These are phyloP conservation scores for Saccharomyces hybrid DNA, from an alignment of 1,139 yeast genomes.

Conservation along the genomic window DNA sequence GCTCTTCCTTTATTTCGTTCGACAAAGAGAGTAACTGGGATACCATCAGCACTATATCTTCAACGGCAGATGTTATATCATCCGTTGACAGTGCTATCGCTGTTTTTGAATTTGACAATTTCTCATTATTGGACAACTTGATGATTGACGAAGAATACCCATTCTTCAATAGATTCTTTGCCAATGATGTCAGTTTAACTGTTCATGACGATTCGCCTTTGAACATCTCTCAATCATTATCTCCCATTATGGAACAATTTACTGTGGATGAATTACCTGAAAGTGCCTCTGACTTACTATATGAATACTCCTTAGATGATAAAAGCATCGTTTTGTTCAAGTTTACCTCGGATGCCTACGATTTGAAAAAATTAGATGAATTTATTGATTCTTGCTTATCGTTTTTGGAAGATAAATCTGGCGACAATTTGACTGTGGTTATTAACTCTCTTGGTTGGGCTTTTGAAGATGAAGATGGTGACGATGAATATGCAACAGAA, in stretches of 20 bases:
- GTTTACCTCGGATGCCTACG: constrained; percentile 17
- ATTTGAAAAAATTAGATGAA: constrained; percentile 19
- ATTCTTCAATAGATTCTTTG: constrained; percentile 17
- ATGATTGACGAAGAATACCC: constrained; percentile 10
- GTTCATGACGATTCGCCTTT: constrained; percentile 10
- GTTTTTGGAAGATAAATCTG: constrained; percentile 19
- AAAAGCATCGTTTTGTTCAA: constrained; percentile 19
- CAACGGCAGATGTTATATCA: not conserved
- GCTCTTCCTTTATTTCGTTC: not conserved
- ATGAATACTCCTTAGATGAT: constrained; percentile 13
- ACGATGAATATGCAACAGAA: not conserved
- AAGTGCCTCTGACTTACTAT: constrained; percentile 15
- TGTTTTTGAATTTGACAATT: constrained; percentile 21
- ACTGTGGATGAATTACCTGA: constrained; percentile 14
- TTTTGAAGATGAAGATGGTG: constrained; percentile 6
- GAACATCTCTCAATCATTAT: not conserved
- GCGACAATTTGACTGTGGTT: constrained; percentile 14
- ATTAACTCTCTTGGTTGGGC: constrained; percentile 9
- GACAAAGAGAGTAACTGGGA: not conserved
- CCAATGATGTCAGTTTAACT: constrained; percentile 10
- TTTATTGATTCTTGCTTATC: constrained; percentile 20
- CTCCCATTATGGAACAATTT: constrained; percentile 5
- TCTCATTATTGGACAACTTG: constrained; percentile 11
- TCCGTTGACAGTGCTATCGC: constrained; percentile 10
- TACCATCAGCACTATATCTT: not conserved